Evolutionary conservation across 441 rosid species (phyloP), one percentile per base, ranked within the genome.

Genomic region (Erysimum cheiri): DNA sequence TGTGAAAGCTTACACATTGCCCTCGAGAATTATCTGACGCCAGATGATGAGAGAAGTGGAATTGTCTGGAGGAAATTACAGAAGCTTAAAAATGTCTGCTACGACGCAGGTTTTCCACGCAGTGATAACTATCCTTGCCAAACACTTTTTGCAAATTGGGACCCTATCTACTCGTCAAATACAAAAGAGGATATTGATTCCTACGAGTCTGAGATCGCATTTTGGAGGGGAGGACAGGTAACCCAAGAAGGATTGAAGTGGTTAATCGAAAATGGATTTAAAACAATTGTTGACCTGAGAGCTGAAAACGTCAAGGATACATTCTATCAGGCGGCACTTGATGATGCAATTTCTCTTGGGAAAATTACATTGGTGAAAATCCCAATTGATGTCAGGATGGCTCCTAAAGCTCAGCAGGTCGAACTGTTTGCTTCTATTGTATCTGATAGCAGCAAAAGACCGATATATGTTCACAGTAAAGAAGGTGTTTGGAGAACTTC

Each of bases 1-100:
- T 86, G 96, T 19, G 99, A 95, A 82, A 90, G 96, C 80, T 83
- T 95, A 76, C 99, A 95, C 67, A 78, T 92, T 67, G 98, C 99
- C 41, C 97, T 95, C 56, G 91, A 90, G 83, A 84, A 88, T 60
- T 88, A 85, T 61, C 83, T 94, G 85, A 82, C 86, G n/a, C 87
- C 87, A 1, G 90, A 83, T 63, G 97, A 88, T 82, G 82, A 71
- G 60, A 86, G 88, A 69, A 86, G 87, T 73, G 76, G 82, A 36
- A 71, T 81, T 65, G 88, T 94, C 1, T 92, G 99, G 99, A 86
- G 94, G 82, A 92, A 90, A 71, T 60, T 94, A 72, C 99, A 94
- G 82, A 86, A 93, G 79, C 85, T 92, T 83, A 95, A 95, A 58
- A 95, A 92, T 75, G 88, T 92, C 35, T 95, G 99, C 67, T 95